These are phyloP conservation scores for Collybia sordida DNA, from an alignment of 768 basidiomycete species.

Conservation along the genomic window DNA sequence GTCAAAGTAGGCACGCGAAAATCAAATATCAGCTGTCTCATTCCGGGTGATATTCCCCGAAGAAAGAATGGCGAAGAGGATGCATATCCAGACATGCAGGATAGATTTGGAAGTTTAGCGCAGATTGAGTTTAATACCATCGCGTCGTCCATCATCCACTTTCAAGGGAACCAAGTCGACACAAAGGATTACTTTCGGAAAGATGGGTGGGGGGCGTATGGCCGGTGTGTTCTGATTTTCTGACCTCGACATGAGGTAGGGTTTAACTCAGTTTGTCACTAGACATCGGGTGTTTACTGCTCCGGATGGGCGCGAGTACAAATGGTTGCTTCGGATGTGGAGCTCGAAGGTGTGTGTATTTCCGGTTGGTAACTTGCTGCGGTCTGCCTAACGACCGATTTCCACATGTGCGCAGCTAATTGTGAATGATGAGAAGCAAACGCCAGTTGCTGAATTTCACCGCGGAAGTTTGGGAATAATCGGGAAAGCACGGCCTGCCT, in stretches of 20 bases:
- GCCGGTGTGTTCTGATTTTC: conserved; percentile 8
- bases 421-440: conserved; percentile 6
- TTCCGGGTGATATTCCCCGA: conserved; percentile 7
- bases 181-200: conserved; percentile 10
- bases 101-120: conserved; percentile 10
- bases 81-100: conserved; percentile 3
- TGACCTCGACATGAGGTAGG: neutral
- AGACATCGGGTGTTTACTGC: conserved; percentile 21
- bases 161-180: conserved; percentile 4
- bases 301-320: conserved; percentile 19
- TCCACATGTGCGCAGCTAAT: neutral
- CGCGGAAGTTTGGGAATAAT: conserved; percentile 10
- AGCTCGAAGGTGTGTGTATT: conserved; percentile 4
- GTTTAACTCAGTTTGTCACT: neutral
- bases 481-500: conserved; percentile 9
- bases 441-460: conserved; percentile 14
- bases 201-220: conserved; percentile 4
- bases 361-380: too few species aligned
- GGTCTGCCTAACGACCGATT: too few species aligned
- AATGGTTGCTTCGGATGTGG: conserved; percentile 12
- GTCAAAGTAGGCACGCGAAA: neutral
- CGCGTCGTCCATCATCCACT: conserved; percentile 9
- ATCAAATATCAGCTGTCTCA: conserved; percentile 9
- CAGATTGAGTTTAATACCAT: conserved; percentile 7
- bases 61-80: too few species aligned